Percentiles rank a stretch among this genome's conserved stretches.
Evolutionary conservation across 495 filamentous ascomycete species (phyloP).

Genomic region (Penicillium desertorum): DNA sequence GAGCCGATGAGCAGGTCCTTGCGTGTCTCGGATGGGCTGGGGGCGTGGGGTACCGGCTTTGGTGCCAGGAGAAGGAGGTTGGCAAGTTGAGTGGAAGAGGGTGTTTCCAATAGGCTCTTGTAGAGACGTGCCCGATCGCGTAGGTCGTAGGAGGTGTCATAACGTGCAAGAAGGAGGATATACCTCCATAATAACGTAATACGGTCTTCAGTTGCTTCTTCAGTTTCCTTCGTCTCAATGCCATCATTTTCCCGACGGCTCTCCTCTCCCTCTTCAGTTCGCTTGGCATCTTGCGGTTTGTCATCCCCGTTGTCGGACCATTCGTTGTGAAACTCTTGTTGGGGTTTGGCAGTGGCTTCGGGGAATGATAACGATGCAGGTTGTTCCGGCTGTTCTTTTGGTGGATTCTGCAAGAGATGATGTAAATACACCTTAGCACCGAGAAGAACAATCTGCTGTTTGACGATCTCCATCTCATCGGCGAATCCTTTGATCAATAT

Average conservation of each 20-base stretch:
- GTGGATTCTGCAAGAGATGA: slow-evolving; percentile 63
- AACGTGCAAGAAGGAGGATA: slow-evolving; percentile 78
- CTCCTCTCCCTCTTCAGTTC: slow-evolving; percentile 32
- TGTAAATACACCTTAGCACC: slow-evolving; percentile 95
- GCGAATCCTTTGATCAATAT: slow-evolving; percentile 82
- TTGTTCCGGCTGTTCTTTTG: slow-evolving; percentile 25
- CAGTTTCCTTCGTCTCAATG: slow-evolving; percentile 39
- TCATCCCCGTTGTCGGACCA: slow-evolving; percentile 42
- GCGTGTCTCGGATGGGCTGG: slow-evolving; percentile 77
- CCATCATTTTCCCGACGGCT: slow-evolving; percentile 21
- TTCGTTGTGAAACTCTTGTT: slow-evolving; percentile 37
- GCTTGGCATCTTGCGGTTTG: slow-evolving; percentile 26
- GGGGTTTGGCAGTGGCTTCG: slow-evolving; percentile 13
- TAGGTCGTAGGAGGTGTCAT: slow-evolving; percentile 92
- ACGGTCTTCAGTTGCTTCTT: slow-evolving; percentile 52
- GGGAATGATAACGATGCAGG: not conserved
- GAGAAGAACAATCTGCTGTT: slow-evolving; percentile 86
- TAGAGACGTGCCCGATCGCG: slow-evolving; percentile 88
- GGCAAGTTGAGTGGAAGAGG: slow-evolving; percentile 77
- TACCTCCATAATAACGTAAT: slow-evolving; percentile 80
- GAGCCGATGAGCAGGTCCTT: slow-evolving; percentile 77
- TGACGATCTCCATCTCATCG: slow-evolving; percentile 79
- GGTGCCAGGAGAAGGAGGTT: slow-evolving; percentile 87
- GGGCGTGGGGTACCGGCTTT: slow-evolving; percentile 85
- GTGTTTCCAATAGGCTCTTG: slow-evolving; percentile 73